Base-by-base conservation (phyloP, 192 early-diverging fungal species). In the Anaeromyces robustus region DNA sequence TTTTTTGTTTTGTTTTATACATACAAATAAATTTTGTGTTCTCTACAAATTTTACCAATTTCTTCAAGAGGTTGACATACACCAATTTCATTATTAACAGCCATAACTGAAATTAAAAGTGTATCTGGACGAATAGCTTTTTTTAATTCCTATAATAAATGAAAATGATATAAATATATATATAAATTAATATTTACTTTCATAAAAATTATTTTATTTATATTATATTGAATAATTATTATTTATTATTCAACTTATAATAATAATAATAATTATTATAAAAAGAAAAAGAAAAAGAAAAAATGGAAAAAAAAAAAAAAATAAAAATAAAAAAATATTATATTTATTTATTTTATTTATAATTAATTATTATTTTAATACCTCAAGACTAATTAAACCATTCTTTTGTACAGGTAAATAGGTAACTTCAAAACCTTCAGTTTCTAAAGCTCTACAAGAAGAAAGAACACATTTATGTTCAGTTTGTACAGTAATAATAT, bases 391-490 rank as follows among this genome's bases (percentile, higher is more conserved):
- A 32, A 98, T 90, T 43, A 95, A 81, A 7, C 97, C 97, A 80
- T 95, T 95, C 78, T 87, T 84, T 82, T 89, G 84, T 37, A 98
- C 97, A 13, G 95, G 93, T 79, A 98, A 84, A 80, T 98, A 98
- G 30, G 97, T 97, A 4, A 98, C 94, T 32, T 97, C 95, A 77
- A 98, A 96, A 0, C 96, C 96, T 83, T 98, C 96, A 78, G 96
- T 94, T 84, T 95, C 93, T 81, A 98, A 87, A n/a, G 94, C 92
- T 79, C 97, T 92, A 90, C 97, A 98, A 29, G 95, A 96, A 83
- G 97, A 96, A 80, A 98, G 89, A 22, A 98, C 95, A 82, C 97
- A 98, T 89, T 98, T 98, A 90, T 98, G 97, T 87, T 98, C 97
- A 31, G 94, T 98, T 86, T 97, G 95, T 14, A 95, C 93, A 12